Evolutionary conservation across 345 rosid genomes (phyloP).

Genomic region (Draba incana): DNA sequence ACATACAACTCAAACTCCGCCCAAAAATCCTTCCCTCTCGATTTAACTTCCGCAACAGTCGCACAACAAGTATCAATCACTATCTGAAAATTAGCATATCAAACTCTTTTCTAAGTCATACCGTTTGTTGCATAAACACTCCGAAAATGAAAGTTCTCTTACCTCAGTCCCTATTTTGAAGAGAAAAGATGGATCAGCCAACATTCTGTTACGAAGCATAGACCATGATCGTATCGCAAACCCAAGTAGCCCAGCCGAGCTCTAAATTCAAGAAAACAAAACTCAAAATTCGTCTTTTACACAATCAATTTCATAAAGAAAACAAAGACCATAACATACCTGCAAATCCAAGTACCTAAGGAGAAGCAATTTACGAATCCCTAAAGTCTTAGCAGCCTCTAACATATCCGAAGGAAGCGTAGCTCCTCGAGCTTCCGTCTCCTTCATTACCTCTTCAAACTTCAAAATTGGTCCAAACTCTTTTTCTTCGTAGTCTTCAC

Average conservation of each 20-base stretch:
- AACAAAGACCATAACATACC: constrained; percentile 33
- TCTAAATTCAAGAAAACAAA: constrained; percentile 45
- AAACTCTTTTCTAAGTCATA: neutral
- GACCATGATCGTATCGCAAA: constrained; percentile 65
- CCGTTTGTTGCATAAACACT: neutral
- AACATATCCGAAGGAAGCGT: constrained; percentile 80
- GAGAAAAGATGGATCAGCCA: constrained; percentile 95
- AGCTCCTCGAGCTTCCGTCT: constrained; percentile 68
- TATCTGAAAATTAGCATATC: constrained; percentile 54
- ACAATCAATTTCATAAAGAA: constrained; percentile 8
- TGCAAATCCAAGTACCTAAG: constrained; percentile 77
- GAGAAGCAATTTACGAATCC: constrained; percentile 71
- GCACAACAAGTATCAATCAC: constrained; percentile 93
- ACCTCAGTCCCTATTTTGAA: constrained; percentile 96
- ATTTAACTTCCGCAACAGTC: constrained; percentile 89
- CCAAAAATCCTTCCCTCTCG: constrained; percentile 94
- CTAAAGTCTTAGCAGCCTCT: constrained; percentile 73
- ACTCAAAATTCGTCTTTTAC: neutral
- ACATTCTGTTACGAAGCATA: constrained; percentile 85
- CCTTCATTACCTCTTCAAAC: constrained; percentile 75
- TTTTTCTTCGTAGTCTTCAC: constrained; percentile 59
- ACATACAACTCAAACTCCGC: constrained; percentile 89
- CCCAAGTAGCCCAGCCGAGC: constrained; percentile 69
- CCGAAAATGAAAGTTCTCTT: constrained; percentile 3
- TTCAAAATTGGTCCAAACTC: constrained; percentile 83